Conservation (phyloP, 768 basidiomycete species). For the Suillus subalutaceus region DNA sequence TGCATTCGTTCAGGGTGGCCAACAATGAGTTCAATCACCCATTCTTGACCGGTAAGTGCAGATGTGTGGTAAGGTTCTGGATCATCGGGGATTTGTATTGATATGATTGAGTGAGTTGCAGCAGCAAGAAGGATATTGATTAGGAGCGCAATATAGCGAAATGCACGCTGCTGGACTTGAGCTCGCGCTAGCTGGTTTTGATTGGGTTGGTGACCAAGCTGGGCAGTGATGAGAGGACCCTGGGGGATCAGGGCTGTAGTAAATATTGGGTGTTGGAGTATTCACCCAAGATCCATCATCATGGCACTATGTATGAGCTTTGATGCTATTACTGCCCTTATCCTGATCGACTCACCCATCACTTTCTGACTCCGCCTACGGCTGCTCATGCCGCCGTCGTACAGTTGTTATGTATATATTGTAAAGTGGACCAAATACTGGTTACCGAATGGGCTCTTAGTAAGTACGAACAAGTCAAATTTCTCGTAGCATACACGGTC, state of each 20-base stretch:
- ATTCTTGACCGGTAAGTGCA: conserved; percentile 1
- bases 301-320: not conserved
- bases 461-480: too few species aligned
- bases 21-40: conserved; percentile 19
- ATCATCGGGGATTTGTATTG: not conserved
- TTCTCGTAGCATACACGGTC: too few species aligned
- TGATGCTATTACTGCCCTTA: not conserved
- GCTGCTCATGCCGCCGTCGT: not conserved
- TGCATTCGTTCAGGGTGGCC: conserved; percentile 21
- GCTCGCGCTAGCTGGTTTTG: not conserved
- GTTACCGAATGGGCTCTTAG: not conserved
- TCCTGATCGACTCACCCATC: not conserved
- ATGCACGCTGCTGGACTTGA: not conserved
- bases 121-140: not conserved
- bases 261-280: not conserved
- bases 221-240: not conserved
- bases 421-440: not conserved
- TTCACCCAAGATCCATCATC: not conserved
- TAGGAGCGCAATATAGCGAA: not conserved
- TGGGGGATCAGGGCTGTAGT: not conserved
- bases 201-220: not conserved
- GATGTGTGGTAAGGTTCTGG: conserved; percentile 1
- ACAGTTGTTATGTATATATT: not conserved
- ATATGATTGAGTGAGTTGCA: not conserved
- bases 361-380: not conserved